Evolutionary conservation across 2,329 filamentous ascomycete genomes (phyloP), one percentile per base, ranked within the genome.

Genomic region (Sporothrix variecibatus): DNA sequence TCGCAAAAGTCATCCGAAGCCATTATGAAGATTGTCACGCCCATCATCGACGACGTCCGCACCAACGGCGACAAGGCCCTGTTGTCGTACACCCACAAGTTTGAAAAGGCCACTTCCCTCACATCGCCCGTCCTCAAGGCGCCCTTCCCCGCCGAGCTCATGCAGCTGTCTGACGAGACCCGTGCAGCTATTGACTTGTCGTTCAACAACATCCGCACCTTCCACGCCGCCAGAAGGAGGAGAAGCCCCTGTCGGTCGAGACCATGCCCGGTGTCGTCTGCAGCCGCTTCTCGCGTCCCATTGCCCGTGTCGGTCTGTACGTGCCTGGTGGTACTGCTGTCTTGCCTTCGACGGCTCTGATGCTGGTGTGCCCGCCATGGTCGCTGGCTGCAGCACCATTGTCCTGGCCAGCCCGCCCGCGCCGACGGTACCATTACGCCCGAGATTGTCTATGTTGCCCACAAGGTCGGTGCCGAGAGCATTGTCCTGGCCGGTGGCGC

Each of bases 251-350:
- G 7, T 84, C 91, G 73, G 94, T 99, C 8, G 95, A 98, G 86
- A 99, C 96, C 0, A 99, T 99, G 96, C 96, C 96, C 0, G 96
- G 96, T 43, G 94, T 99, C 3, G 87, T 96, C 38, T 99, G 96
- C 86, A 97, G 94, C 76, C 94, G 96, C 75, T 98, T 99, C 84
- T 91, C 91, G 15, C 89, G 96, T 26, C 92, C 96, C 0, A 98
- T 99, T 77, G 96, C 98, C 83, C 89, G 94, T 51, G 96, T 99
- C n/a, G 96, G 96, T 76, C 87, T 98, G 6, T 99, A 99, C 83
- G 92, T 99, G 20, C 96, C 96, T 7, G 96, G 96, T 74, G 96
- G 96, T 76, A 99, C 96, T 1, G 96, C 96, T 1, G 96, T 99
- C n/a, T 87, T 99, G 56, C 96, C 96, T 15, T 97, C 94, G 73